Evolutionary conservation across 1,284 basidiomycete genomes (phyloP), one percentile per base, ranked within the genome.

Genomic region (Porogramme epimiltina): DNA sequence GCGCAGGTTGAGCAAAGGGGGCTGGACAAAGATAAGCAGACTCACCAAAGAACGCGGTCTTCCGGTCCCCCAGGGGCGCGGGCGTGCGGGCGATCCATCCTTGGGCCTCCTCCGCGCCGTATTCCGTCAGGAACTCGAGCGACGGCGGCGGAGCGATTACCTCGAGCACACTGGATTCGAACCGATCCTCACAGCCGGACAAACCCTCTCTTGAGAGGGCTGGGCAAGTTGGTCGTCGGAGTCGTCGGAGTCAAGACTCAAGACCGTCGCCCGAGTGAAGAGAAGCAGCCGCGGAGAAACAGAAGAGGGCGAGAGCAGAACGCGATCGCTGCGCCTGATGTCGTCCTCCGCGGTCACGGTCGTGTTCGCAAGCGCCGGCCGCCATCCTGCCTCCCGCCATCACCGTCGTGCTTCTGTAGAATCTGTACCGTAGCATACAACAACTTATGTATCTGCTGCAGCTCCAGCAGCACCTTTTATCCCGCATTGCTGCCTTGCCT

Each of bases 31-130:
- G 16, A n/a, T 16, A 0, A 33, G 16, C 18, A 16, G 49, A 58
- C 81, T 67, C 66, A 89, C 89, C 90, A 58, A 91, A 91, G 73
- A 91, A 93, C 2, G 84, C 84, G 55, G 81, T 77, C 49, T 75
- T 79, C 63, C 84, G 62, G 42, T 69, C 65, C 15, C 44, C 57
- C 1, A 33, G 16, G 8, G 60, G 59, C 9, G 49, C 52, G 24
- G 55, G 62, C 13, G 65, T 65, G 19, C 67, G 70, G 2, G 69
- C 62, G 44, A 89, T 71, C 88, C 90, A 91, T 50, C 75, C 74
- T 33, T 80, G 77, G 2, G 74, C 63, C 31, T 51, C 40, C 16
- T 62, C 59, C 10, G 56, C 54, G 3, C 68, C 58, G 18, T 69
- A 67, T 44, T 69, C 64, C 16, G 80, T 73, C 2, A 87, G 86